Evolutionary conservation across 1,284 basidiomycete genomes (phyloP), one percentile per base, ranked within the genome.

Genomic region (Fomitiporia mediterranea): DNA sequence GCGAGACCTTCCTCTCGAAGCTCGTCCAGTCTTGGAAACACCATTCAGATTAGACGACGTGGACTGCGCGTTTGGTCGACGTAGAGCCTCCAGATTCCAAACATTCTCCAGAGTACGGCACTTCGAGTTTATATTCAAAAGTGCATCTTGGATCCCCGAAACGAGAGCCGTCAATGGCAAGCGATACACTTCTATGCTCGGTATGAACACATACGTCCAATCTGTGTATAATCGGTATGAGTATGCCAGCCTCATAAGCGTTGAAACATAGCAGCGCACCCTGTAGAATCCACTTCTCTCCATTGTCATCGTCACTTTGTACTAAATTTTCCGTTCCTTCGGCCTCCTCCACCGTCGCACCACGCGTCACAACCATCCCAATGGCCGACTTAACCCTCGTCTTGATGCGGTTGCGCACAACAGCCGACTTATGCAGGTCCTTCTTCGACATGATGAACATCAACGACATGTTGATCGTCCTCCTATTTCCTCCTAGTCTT

Each of bases 381-480:
- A 58, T 15, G 17, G 57, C 57, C 4, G 28, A 19, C 49, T 56
- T 59, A 25, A 59, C 19, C 35, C 49, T 43, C 30, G 42, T 59
- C 53, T 51, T 59, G 13, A 59, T 47, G 21, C 34, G 38, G 17
- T 30, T 37, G 17, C 57, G 19, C 43, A 57, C 51, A 15, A 38
- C 43, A 17, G 50, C 34, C 4, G 35, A 49, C 38, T 54, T 67
- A 61, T 55, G 60, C 46, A 62, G 51, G 2, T n/a, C 35, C 55
- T 61, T 64, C 40, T 58, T 55, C 43, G 58, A 19, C 13, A 63
- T 57, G 7, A 63, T 42, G 44, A 61, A 58, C 53, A 63, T 39
- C 42, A 70, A 53, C 50, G 69, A 68, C 61, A 69, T 65, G 57
- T 66, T 65, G 19, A 66, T 3, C 9, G 1, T 51, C 7, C 30